Conservation (phyloP, 192 early-diverging fungal genomes). For the Coemansia sp. region DNA sequence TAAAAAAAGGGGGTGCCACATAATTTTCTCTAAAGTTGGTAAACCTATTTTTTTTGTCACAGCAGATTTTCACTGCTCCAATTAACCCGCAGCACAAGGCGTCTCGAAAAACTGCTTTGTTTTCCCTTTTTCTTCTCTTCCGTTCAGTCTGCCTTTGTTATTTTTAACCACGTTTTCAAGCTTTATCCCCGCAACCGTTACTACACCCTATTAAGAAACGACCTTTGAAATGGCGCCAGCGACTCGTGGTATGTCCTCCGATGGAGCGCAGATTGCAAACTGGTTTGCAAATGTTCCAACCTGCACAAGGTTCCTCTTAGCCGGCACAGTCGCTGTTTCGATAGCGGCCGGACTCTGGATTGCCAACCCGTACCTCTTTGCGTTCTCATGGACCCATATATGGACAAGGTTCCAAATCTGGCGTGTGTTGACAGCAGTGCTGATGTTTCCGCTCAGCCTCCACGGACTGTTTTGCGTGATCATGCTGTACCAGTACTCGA, state of each 20-base stretch:
- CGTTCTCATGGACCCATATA: constrained; percentile 60
- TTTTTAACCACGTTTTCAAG: not conserved
- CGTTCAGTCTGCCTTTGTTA: constrained; percentile 1
- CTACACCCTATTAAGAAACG: not conserved
- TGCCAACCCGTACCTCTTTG: constrained; percentile 33
- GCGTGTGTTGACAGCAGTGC: constrained; percentile 73
- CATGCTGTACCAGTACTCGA: constrained; percentile 74
- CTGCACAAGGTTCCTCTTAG: constrained; percentile 22
- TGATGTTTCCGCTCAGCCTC: constrained; percentile 60
- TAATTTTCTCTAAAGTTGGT: too few relatives aligned
- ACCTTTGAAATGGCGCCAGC: constrained; percentile 3
- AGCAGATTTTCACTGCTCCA: too few relatives aligned
- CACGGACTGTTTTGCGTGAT: constrained; percentile 68
- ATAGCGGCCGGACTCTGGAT: constrained; percentile 13
- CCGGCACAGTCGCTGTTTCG: constrained; percentile 10
- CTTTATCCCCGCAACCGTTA: not conserved
- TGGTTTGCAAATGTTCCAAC: constrained; percentile 29
- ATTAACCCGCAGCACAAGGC: too few relatives aligned
- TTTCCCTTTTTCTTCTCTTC: not conserved
- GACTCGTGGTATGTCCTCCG: constrained; percentile 15
- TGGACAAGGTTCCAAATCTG: constrained; percentile 71
- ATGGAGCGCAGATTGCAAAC: constrained; percentile 27
- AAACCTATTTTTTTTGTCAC: too few relatives aligned
- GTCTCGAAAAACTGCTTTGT: not conserved
- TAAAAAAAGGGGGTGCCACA: too few relatives aligned